Conservation (phyloP, 106 monocot genomes). For the Agapanthus africanus region DNA sequence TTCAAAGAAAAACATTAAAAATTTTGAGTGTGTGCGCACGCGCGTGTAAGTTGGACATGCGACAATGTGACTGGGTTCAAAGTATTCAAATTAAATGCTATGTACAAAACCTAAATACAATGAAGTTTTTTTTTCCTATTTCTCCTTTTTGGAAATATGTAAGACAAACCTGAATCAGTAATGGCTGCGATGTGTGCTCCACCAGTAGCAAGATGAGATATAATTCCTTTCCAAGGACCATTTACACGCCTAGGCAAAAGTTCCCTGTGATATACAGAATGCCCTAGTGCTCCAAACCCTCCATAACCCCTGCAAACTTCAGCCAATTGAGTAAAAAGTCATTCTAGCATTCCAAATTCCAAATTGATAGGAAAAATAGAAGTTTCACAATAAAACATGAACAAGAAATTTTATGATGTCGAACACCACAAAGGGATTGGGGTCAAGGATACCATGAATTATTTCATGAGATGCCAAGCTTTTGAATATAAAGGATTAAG, state of each 20-base stretch:
- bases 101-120: background rate
- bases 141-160: background rate
- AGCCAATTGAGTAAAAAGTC: conserved; percentile 33
- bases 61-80: background rate
- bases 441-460: no score
- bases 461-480: background rate
- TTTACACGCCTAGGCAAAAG: conserved; percentile 66
- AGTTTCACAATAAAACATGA: background rate
- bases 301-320: conserved; percentile 97
- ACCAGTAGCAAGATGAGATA: conserved; percentile 81
- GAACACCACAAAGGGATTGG: background rate
- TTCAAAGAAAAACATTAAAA: no score
- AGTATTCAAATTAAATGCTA: background rate
- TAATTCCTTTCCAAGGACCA: conserved; percentile 62
- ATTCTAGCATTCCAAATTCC: conserved; percentile 22
- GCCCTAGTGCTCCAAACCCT: conserved; percentile 96
- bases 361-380: background rate
- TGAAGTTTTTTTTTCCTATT: no score
- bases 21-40: no score
- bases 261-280: conserved; percentile 86
- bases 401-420: no score
- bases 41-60: background rate
- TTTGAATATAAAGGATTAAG: background rate
- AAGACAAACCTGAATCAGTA: conserved; percentile 57
- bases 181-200: conserved; percentile 90